Percentiles rank a stretch among this genome's conserved stretches.
These are phyloP conservation scores for Pseudofabraea citricarpa DNA, from an alignment of 2,329 filamentous ascomycete genomes.

Conservation along the genomic window DNA sequence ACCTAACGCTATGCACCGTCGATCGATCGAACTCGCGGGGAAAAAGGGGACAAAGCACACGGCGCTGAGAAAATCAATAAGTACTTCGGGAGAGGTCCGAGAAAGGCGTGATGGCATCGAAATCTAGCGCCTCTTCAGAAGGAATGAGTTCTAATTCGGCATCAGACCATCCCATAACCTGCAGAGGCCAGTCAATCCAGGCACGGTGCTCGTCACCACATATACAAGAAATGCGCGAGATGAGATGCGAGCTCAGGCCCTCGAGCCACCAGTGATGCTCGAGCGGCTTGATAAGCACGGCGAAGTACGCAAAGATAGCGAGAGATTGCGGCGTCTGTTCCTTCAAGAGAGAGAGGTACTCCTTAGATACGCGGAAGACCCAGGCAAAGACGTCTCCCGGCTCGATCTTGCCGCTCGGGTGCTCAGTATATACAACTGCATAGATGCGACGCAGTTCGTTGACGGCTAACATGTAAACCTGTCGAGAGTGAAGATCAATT, in stretches of 20 bases:
- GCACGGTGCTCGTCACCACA: slow-evolving; percentile 33
- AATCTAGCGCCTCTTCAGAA: too few relatives aligned
- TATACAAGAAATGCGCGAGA: slow-evolving; percentile 26
- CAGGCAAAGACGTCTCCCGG: slow-evolving; percentile 35
- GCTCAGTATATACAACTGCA: slow-evolving; percentile 15
- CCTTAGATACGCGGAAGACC: slow-evolving; percentile 32
- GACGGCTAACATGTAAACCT: slow-evolving; percentile 29
- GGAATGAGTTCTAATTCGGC: too few relatives aligned
- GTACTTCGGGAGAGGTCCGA: too few relatives aligned
- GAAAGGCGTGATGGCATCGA: too few relatives aligned
- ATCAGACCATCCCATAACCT: slow-evolving; percentile 26
- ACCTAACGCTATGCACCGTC: too few relatives aligned
- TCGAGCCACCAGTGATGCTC: slow-evolving; percentile 33
- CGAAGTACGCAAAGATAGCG: slow-evolving; percentile 32
- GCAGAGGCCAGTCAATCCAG: slow-evolving; percentile 31
- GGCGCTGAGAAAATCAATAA: too few relatives aligned
- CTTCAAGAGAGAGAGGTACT: slow-evolving; percentile 31
- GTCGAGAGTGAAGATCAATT: slow-evolving; percentile 4
- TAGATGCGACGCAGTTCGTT: slow-evolving; percentile 30
- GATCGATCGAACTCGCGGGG: too few relatives aligned
- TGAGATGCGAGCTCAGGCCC: slow-evolving; percentile 30
- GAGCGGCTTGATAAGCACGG: slow-evolving; percentile 28
- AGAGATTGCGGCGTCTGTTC: slow-evolving; percentile 28
- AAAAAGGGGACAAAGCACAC: too few relatives aligned
- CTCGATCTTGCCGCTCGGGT: slow-evolving; percentile 22